phyloP scores from a whole-genome alignment of 305 asterid genomes.

The Fraxinus greggii region DNA sequence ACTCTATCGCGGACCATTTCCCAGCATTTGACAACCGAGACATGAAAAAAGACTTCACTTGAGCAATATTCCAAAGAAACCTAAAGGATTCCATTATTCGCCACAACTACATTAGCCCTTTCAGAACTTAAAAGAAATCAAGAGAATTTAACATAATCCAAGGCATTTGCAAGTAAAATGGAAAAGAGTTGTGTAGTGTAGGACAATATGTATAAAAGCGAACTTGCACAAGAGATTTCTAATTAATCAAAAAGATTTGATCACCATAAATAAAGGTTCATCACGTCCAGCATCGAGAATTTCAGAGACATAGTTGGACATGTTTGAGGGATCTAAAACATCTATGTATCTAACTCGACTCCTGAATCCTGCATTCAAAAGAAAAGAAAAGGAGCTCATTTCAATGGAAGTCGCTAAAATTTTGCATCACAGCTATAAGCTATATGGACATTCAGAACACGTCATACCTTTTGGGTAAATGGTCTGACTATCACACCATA shows the following conservation, averaged over 20 bases:
- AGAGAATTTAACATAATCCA: not conserved
- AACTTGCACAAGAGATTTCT: not conserved
- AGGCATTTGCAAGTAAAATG: too few species aligned
- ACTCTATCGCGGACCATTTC: slow-evolving; percentile 90
- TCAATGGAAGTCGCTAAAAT: slow-evolving; percentile 7
- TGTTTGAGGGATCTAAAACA: slow-evolving; percentile 68
- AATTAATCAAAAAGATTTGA: slow-evolving; percentile 3
- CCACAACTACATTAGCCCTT: slow-evolving; percentile 6
- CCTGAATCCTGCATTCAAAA: slow-evolving; percentile 72
- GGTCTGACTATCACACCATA: slow-evolving; percentile 88
- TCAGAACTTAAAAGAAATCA: not conserved
- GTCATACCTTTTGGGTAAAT: slow-evolving; percentile 80
- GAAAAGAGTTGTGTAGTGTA: not conserved
- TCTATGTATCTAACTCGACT: slow-evolving; percentile 83
- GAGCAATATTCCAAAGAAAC: slow-evolving; percentile 73
- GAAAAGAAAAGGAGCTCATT: slow-evolving; percentile 20
- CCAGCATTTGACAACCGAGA: slow-evolving; percentile 84
- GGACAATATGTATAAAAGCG: not conserved
- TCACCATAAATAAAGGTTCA: slow-evolving; percentile 88
- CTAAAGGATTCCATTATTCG: slow-evolving; percentile 35
- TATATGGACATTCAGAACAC: slow-evolving; percentile 13
- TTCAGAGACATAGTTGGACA: slow-evolving; percentile 78
- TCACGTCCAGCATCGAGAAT: slow-evolving; percentile 76
- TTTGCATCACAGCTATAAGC: slow-evolving; percentile 12
- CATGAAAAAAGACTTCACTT: slow-evolving; percentile 72